A percentile compares a stretch with the other conserved stretches of the same genome.
Conservation (phyloP, 352 stramenopile species). For the Thalassiosira pacifica region DNA sequence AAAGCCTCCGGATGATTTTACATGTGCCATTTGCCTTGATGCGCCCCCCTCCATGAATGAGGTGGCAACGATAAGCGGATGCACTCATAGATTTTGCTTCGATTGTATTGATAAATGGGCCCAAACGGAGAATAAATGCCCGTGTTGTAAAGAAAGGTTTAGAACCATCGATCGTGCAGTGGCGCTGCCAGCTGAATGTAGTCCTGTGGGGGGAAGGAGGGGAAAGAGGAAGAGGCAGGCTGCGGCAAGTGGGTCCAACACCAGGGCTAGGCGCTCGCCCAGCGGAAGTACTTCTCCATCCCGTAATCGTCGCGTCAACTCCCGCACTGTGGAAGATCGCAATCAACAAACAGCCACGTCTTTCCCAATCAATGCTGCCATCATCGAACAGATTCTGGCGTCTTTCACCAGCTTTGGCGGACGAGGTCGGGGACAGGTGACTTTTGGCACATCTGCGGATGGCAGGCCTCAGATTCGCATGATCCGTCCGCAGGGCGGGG, state of each 20-base stretch:
- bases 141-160: conserved; percentile 56
- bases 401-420: background rate
- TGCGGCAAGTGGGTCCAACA: background rate
- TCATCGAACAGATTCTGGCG: conserved; percentile 33
- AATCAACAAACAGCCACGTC: conserved; percentile 29
- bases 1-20: conserved; percentile 36
- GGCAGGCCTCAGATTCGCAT: conserved; percentile 29
- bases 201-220: background rate
- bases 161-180: conserved; percentile 46
- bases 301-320: conserved; percentile 35
- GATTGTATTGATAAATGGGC: conserved; percentile 65
- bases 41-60: conserved; percentile 30
- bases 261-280: background rate
- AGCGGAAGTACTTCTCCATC: background rate
- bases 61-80: conserved; percentile 45
- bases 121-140: conserved; percentile 56
- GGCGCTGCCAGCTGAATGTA: background rate
- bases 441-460: conserved; percentile 17
- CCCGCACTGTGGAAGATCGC: conserved; percentile 51
- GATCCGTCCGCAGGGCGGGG: conserved; percentile 9
- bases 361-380: conserved; percentile 15
- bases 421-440: conserved; percentile 5
- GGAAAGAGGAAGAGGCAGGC: conserved; percentile 24
- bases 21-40: conserved; percentile 59
- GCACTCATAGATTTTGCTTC: conserved; percentile 60